Base-by-base conservation (phyloP, 345 rosid species). In the Carallia brachiata region DNA sequence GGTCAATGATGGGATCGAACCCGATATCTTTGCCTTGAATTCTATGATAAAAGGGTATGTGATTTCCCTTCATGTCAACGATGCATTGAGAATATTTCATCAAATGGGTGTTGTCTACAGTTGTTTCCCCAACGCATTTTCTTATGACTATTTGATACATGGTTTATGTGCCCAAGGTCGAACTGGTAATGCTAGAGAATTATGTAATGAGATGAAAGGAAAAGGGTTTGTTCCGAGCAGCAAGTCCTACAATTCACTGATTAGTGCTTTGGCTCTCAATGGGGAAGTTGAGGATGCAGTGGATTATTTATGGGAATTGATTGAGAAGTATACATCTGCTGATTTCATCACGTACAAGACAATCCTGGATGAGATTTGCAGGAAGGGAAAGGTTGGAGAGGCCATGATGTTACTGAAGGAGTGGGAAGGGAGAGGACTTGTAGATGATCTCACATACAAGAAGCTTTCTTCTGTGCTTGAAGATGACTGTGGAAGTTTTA, bases 21-120 rank as follows among this genome's bases (percentile, higher is more conserved):
- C 98, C 4, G 97, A 93, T 73, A 74, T 89, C 27, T 86, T 70
- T 59, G 70, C 89, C 0, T 72, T 88, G 86, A 88, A 88, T 71
- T 81, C 86, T 61, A 80, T 93, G 90, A 88, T 93, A 48, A 93
- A 88, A 73, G 96, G 98, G 23, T 93, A 85, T 5, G 91, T 91
- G 62, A 90, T 93, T 36, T 88, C 98, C 3, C 90, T 89, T 63
- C 98, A 91, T 55, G 91, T 93, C 27, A 93, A 93, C 55, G 97
- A 93, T 77, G 98, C 98, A 58, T 81, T 93, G 31, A 86, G 98
- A 67, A 82, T 91, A 75, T 93, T 93, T 79, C 98, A 93, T 31
- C 97, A 93, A 59, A 91, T 93, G 94, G 89, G 82, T 50, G 87
- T 79, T 40, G 86, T 89, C 19, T 93, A 93, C 58, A 70, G 75